Evolutionary conservation across 2,329 filamentous ascomycete species (phyloP).

Genomic region (Sphaerulina musiva): DNA sequence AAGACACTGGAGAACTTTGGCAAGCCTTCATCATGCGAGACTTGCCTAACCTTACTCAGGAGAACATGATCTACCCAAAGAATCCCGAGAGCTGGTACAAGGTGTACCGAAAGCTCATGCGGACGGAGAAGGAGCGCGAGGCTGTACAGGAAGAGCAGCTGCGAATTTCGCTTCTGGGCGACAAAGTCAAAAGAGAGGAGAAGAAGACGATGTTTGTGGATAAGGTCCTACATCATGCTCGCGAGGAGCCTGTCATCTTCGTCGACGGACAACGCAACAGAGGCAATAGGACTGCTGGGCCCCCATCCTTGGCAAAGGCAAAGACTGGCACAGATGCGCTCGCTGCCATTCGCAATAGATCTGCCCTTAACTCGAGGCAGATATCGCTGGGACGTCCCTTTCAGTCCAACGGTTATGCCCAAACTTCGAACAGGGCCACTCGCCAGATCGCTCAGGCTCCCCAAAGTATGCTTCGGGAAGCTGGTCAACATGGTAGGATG

Average conservation of each 20-base stretch:
- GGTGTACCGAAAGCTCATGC: slow-evolving; percentile 55
- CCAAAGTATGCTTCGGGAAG: slow-evolving; percentile 17
- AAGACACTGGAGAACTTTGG: slow-evolving; percentile 69
- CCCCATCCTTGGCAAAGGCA: slow-evolving; percentile 4
- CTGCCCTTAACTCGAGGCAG: slow-evolving; percentile 14
- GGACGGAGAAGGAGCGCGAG: slow-evolving; percentile 35
- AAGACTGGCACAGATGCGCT: slow-evolving; percentile 20
- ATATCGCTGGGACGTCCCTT: slow-evolving; percentile 14
- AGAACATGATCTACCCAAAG: slow-evolving; percentile 54
- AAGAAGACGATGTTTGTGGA: slow-evolving; percentile 40
- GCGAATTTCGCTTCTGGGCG: slow-evolving; percentile 52
- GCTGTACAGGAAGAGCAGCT: slow-evolving; percentile 30
- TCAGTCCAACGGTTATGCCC: slow-evolving; percentile 1
- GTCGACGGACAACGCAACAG: slow-evolving; percentile 18
- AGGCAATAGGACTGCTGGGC: neutral
- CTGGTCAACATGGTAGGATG: slow-evolving; percentile 5
- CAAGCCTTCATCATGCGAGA: slow-evolving; percentile 69
- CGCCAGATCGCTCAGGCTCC: slow-evolving; percentile 19
- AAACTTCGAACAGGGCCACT: slow-evolving; percentile 8
- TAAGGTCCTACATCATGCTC: slow-evolving; percentile 18
- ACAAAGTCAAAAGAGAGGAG: slow-evolving; percentile 52
- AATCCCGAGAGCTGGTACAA: slow-evolving; percentile 68
- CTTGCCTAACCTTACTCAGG: slow-evolving; percentile 56
- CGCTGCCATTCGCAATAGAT: slow-evolving; percentile 21
- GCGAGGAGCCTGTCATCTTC: slow-evolving; percentile 13